Base-by-base conservation (phyloP, 1,284 basidiomycete genomes). In the Irpex sp. region DNA sequence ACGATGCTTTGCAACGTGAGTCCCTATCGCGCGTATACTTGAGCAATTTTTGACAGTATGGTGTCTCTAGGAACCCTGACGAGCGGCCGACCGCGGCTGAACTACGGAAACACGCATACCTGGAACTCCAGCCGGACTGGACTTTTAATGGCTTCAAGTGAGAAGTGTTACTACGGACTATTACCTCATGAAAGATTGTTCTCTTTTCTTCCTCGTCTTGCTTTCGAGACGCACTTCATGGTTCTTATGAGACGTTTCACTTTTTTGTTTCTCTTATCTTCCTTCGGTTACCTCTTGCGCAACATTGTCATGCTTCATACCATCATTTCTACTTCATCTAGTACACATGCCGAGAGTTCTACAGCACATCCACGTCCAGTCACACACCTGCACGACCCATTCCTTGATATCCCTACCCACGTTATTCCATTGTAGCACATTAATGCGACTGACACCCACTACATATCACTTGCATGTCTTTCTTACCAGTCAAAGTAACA, bases 1-100 rank as follows among this genome's bases (percentile, higher is more conserved):
- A 68, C 88, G 88, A 73, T 98, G 97, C 76, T 95, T 99, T 71
- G 90, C 93, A 6, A 90, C 94, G 93, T 93, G 71, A 69, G 90
- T 77, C 19, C 11, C 33, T 5, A 11, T 56, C 57, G 35, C 55
- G 57, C 39, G 61, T 11, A 50, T 62, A 26, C 51, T 55, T 49
- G 15, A 33, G n/a, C 47, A 46, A 58, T 56, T 4, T 59, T 63
- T 19, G 17, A 63, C 68, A 31, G 69, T 63, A 65, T 15, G 58
- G 26, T 54, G 46, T 65, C 63, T 49, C 39, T 66, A 94, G 93
- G 67, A 90, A 98, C 72, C 94, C 97, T 3, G 88, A 90, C 56
- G 84, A 91, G 65, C 88, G 97, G 37, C 95, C 97, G 0, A 90
- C 83, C 21, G 94, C 97, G 11, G 79, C 86, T 47, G 91, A 95